Conservation (phyloP, 2,329 filamentous ascomycete species). For the Pseudogymnoascus sp. region DNA sequence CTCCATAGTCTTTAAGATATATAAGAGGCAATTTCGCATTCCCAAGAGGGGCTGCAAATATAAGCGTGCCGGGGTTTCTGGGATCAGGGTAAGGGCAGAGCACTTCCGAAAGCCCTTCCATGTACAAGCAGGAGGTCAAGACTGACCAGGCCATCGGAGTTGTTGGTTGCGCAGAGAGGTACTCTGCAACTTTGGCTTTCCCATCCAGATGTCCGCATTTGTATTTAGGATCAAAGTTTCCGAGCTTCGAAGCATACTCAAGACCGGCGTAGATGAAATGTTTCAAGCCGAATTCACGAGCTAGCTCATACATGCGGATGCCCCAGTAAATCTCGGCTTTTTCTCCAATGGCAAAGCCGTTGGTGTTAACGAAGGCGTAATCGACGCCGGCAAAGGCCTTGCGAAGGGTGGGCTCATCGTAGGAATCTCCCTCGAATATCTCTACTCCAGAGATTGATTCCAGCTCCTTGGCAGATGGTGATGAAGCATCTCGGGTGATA, state of each 20-base stretch:
- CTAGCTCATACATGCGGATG: constrained; percentile 29
- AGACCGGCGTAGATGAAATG: constrained; percentile 31
- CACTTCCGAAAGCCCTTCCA: constrained; percentile 24
- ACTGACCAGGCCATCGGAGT: constrained; percentile 20
- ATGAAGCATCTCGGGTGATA: constrained; percentile 32
- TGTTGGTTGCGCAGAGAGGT: constrained; percentile 12
- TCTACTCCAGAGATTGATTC: constrained; percentile 30
- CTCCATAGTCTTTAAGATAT: constrained; percentile 21
- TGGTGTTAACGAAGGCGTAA: constrained; percentile 35
- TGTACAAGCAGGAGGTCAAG: constrained; percentile 27
- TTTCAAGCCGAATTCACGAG: constrained; percentile 19
- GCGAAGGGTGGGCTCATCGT: constrained; percentile 29
- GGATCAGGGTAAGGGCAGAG: constrained; percentile 14
- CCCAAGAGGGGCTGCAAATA: constrained; percentile 18
- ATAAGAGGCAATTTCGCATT: constrained; percentile 18
- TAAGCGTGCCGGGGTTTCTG: constrained; percentile 11
- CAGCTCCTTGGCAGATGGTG: constrained; percentile 29
- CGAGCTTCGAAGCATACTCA: constrained; percentile 32
- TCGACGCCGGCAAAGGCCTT: constrained; percentile 29
- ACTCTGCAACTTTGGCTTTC: constrained; percentile 28
- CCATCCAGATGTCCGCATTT: constrained; percentile 35
- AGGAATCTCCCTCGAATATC: constrained; percentile 32
- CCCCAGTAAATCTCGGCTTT: constrained; percentile 31
- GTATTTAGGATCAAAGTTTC: constrained; percentile 30
- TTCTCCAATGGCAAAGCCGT: constrained; percentile 32